Conservation (phyloP, 495 filamentous ascomycete species). For the Cercophora samala region DNA sequence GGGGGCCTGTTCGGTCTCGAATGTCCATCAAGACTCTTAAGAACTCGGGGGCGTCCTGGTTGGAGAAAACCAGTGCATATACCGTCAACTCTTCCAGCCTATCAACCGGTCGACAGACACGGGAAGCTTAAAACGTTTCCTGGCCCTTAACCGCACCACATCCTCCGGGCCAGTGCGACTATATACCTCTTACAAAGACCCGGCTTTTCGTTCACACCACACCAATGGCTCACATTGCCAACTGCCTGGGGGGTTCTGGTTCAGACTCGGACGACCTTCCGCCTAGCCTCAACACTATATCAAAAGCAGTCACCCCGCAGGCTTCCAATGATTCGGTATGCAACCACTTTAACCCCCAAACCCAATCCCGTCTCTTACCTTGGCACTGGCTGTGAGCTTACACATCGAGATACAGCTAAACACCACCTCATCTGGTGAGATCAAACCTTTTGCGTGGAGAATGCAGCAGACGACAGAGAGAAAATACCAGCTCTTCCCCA, state of each 20-base stretch:
- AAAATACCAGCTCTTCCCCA: slow-evolving; percentile 54
- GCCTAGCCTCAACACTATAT: slow-evolving; percentile 45
- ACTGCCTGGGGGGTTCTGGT: slow-evolving; percentile 34
- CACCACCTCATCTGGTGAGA: slow-evolving; percentile 36
- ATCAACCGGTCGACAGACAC: slow-evolving; percentile 25
- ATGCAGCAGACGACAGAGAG: slow-evolving; percentile 51
- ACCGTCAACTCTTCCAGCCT: slow-evolving; percentile 29
- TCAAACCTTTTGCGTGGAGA: slow-evolving; percentile 49
- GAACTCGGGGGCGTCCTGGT: slow-evolving; percentile 16
- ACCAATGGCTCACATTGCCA: slow-evolving; percentile 51
- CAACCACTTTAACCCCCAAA: slow-evolving; percentile 29
- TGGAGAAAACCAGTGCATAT: slow-evolving; percentile 27
- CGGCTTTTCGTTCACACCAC: slow-evolving; percentile 27
- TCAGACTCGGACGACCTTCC: slow-evolving; percentile 36
- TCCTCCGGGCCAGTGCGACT: slow-evolving; percentile 29
- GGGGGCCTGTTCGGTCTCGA: slow-evolving; percentile 17
- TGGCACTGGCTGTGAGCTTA: slow-evolving; percentile 32
- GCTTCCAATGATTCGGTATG: slow-evolving; percentile 47
- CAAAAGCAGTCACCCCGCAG: slow-evolving; percentile 41
- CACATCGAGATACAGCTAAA: slow-evolving; percentile 27
- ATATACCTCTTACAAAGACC: slow-evolving; percentile 34
- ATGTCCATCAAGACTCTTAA: slow-evolving; percentile 22
- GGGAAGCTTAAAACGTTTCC: slow-evolving; percentile 25
- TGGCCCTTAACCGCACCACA: slow-evolving; percentile 30
- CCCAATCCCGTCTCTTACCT: slow-evolving; percentile 12